Evolutionary conservation across 2,329 filamentous ascomycete genomes (phyloP).

Genomic region (Penicillium sp.): DNA sequence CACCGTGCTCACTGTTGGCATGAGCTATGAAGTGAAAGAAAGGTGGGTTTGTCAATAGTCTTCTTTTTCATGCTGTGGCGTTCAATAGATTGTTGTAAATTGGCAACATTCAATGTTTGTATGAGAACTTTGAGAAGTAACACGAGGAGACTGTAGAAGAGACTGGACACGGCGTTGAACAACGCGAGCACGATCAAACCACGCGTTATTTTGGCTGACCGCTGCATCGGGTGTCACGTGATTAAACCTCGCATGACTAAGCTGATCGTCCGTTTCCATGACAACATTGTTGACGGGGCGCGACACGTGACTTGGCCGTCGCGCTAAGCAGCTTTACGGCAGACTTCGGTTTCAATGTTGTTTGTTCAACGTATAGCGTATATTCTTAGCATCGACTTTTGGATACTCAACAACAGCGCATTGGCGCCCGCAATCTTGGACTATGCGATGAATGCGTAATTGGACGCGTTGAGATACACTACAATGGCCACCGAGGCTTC

Average conservation of each 20-base stretch:
- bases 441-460: constrained; percentile 13
- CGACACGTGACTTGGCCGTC: constrained; percentile 7
- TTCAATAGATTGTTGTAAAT: neutral
- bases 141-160: too few relatives aligned
- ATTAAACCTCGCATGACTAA: neutral
- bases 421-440: constrained; percentile 5
- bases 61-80: neutral
- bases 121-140: too few relatives aligned
- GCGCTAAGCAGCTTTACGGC: constrained; percentile 5
- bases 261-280: constrained; percentile 6
- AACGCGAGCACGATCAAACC: too few relatives aligned
- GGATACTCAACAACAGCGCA: constrained; percentile 4
- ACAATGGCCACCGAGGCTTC: constrained; percentile 30
- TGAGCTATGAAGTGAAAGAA: neutral
- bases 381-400: constrained; percentile 9
- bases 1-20: neutral
- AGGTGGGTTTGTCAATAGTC: neutral
- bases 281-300: constrained; percentile 10
- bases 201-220: too few relatives aligned
- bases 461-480: constrained; percentile 13
- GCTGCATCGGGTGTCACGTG: too few relatives aligned
- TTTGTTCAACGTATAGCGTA: constrained; percentile 5
- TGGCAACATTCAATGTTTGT: neutral
- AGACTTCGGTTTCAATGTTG: constrained; percentile 8
- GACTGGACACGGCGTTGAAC: too few relatives aligned